A percentile compares a stretch with the other conserved stretches of the same genome.
phyloP scores from a whole-genome alignment of 441 rosid genomes.

The Dalechampia spathulata region DNA sequence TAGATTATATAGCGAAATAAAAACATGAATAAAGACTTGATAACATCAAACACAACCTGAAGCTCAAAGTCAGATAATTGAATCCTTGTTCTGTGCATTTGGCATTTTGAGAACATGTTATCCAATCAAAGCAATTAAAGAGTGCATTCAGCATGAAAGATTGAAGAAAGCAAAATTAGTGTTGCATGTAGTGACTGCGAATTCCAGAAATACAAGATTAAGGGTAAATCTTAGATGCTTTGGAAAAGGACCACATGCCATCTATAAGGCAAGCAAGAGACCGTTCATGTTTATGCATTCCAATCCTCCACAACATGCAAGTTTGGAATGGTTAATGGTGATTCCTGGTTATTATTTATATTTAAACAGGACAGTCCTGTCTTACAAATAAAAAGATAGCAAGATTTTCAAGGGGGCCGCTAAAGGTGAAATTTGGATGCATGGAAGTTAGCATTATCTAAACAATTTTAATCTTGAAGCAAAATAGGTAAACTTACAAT shows the following conservation, averaged over 20 bases:
- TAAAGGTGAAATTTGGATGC: background rate
- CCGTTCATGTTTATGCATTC: background rate
- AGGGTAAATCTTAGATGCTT: too few relatives aligned
- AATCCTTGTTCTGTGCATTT: background rate
- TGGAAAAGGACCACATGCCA: too few relatives aligned
- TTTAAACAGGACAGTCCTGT: background rate
- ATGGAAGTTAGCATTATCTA: background rate
- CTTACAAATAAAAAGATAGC: background rate
- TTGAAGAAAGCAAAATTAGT: background rate
- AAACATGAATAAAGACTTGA: background rate
- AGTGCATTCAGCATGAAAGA: background rate
- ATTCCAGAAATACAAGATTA: too few relatives aligned
- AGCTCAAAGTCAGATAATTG: too few relatives aligned
- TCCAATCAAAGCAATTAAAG: background rate
- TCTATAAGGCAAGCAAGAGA: background rate
- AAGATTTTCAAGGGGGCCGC: background rate
- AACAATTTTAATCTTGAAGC: conserved; percentile 4
- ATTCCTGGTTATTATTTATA: background rate
- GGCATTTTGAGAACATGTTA: background rate
- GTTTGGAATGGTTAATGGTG: background rate
- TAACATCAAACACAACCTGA: too few relatives aligned
- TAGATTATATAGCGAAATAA: background rate
- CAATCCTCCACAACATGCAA: background rate
- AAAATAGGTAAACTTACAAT: conserved; percentile 61
- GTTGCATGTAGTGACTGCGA: background rate